phyloP scores from a whole-genome alignment of 257 asterid genomes.

The Parsonsia alboflavescens region DNA sequence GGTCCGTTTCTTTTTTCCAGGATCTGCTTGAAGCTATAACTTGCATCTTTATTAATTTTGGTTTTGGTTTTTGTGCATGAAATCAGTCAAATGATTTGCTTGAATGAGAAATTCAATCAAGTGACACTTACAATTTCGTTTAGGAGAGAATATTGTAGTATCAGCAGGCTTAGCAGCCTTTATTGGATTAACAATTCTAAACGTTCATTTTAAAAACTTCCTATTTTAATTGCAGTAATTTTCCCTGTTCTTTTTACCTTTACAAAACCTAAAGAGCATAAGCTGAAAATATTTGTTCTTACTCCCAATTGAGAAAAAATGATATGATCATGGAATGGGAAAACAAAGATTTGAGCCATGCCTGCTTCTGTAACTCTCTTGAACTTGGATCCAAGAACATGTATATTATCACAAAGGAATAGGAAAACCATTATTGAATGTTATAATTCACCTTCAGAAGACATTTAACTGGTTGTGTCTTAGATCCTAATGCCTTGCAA shows the following conservation, averaged over 20 bases:
- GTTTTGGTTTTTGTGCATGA: neutral
- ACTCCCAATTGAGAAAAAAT: neutral
- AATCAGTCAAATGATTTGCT: neutral
- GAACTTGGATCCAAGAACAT: neutral
- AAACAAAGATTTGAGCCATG: neutral
- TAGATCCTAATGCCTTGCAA: neutral
- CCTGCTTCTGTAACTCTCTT: neutral
- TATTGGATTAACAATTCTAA: neutral
- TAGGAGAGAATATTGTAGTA: neutral
- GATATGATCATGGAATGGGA: neutral
- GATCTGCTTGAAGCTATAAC: conserved; percentile 15
- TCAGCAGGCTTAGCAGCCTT: neutral
- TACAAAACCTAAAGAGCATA: neutral
- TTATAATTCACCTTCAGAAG: neutral
- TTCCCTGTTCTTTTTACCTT: neutral
- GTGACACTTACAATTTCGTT: neutral
- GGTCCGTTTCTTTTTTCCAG: neutral
- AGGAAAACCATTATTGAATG: neutral
- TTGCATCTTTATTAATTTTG: neutral
- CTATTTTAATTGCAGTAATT: neutral
- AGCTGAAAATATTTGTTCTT: neutral
- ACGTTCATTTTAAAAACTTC: neutral
- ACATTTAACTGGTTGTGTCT: neutral
- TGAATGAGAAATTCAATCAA: neutral
- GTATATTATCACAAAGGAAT: neutral